Evolutionary conservation across 208 protist genomes (phyloP), one percentile per base, ranked within the genome.

Genomic region (Leishmania tarentolae): DNA sequence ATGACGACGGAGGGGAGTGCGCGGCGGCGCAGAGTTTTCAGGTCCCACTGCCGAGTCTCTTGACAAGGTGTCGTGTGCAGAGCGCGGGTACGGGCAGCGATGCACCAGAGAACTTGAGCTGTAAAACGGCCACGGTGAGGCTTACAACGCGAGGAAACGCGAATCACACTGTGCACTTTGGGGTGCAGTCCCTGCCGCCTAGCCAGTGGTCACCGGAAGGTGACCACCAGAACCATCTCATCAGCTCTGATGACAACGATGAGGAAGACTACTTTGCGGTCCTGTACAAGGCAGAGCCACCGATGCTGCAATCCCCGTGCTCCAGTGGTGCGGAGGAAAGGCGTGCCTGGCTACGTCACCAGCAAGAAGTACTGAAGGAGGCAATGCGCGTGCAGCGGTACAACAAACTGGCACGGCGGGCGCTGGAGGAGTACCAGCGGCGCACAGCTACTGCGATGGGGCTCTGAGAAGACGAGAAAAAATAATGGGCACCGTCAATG

Each of bases 371-470:
- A 74, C 78, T 94, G 72, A 85, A 84, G 56, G 92, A 95, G 78
- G 92, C 92, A 52, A 69, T 89, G 84, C 87, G 88, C 5, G 92
- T 92, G 61, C 88, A 94, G 65, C 53, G 75, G 17, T 93, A 91
- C 83, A 93, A 92, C 61, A 74, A 75, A 31, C 82, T 90, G 68
- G 90, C 92, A 35, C 83, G 90, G 13, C 76, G 65, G 46, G 92
- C 90, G 9, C 86, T 95, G 79, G 80, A 87, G 35, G 76, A 74
- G 31, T 92, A 92, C 78, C 66, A 83, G 28, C 53, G 59, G 52
- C 78, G 82, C n/a, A 40, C 63, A 11, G 56, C 74, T 9, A 74
- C 79, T 19, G 78, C 31, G 21, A 24, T 83, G 17, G 73, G 42
- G 21, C 40, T 77, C 35, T 76, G 46, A 76, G 31, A 19, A 19